Evolutionary conservation across 2,329 filamentous ascomycete species (phyloP).

Genomic region (Clarireedia hainanense): DNA sequence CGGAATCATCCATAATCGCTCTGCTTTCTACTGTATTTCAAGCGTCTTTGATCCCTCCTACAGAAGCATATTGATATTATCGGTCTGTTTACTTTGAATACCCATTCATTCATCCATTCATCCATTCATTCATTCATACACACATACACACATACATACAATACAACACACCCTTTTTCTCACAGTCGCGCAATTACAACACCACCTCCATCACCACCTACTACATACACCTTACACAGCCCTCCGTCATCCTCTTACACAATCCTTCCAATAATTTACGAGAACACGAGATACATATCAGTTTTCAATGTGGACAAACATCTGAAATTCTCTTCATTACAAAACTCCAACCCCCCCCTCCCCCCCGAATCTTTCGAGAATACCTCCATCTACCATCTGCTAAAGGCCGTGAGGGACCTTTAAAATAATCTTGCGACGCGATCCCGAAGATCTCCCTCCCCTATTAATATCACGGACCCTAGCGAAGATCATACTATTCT

Average conservation of each 20-base stretch:
- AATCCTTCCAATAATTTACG: slow-evolving; percentile 5
- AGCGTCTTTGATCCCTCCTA: too few species aligned
- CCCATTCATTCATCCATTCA: too few species aligned
- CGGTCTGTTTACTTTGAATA: too few species aligned
- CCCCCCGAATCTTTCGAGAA: not conserved
- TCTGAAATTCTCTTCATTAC: not conserved
- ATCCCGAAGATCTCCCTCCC: not conserved
- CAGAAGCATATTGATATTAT: too few species aligned
- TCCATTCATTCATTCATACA: too few species aligned
- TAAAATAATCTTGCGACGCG: not conserved
- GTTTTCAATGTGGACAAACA: not conserved
- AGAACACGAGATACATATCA: slow-evolving; percentile 10
- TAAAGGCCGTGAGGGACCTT: not conserved
- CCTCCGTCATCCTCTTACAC: slow-evolving; percentile 1
- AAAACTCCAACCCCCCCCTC: not conserved
- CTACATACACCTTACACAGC: slow-evolving; percentile 5
- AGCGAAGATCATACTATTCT: slow-evolving; percentile 18
- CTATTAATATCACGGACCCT: slow-evolving; percentile 1
- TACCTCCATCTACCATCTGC: not conserved
- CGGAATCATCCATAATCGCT: too few species aligned
- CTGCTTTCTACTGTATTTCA: too few species aligned
- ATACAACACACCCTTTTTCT: not conserved
- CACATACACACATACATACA: not conserved
- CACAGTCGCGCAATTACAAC: not conserved
- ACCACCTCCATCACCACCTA: not conserved